Evolutionary conservation across 2,329 filamentous ascomycete species (phyloP), one percentile per base, ranked within the genome.

Genomic region (Erysiphe pulchra): DNA sequence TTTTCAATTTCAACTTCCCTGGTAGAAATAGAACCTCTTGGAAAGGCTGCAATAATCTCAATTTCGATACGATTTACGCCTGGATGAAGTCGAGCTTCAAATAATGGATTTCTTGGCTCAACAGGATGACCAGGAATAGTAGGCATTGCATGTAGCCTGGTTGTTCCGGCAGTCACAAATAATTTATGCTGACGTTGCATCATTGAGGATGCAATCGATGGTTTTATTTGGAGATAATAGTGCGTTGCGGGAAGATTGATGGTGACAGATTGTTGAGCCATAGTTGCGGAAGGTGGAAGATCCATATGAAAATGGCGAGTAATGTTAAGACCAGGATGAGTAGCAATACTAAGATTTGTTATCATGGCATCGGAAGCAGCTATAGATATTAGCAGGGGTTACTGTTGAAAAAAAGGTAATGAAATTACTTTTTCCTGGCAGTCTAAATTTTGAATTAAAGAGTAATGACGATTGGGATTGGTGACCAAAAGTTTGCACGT

Each of bases 21-120:
- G 0, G 67, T 63, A 34, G 68, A 62, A 49, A 68, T 73, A 55
- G 59, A 55, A 17, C 67, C 71, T 54, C 66, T 71, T 1, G 70
- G 73, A 39, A 82, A 68, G 7, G 77, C 76, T 1, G 80, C 81
- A 50, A 85, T 73, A 47, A 87, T 66, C 54, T 87, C 80, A 8
- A 92, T 68, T 53, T 85, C 79, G 44, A 93, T 70, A 41, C 77
- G 70, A 53, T 90, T 92, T 44, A 84, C 69, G 7, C 83, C 84
- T 1, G 71, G 69, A 24, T 72, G 68, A 28, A 93, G 63, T 45
- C 71, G 71, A 8, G 76, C 70, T 53, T 93, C 85, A 53, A 84
- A 93, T 0, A 80, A 63, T n/a, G 77, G 75, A 50, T 73, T 73
- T 48, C 67, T 65, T 42, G 61, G 66, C 52, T 69, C 65, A 40